These are phyloP conservation scores for Clonostachys sp. DNA, from an alignment of 2,329 filamentous ascomycete genomes.

Conservation along the genomic window DNA sequence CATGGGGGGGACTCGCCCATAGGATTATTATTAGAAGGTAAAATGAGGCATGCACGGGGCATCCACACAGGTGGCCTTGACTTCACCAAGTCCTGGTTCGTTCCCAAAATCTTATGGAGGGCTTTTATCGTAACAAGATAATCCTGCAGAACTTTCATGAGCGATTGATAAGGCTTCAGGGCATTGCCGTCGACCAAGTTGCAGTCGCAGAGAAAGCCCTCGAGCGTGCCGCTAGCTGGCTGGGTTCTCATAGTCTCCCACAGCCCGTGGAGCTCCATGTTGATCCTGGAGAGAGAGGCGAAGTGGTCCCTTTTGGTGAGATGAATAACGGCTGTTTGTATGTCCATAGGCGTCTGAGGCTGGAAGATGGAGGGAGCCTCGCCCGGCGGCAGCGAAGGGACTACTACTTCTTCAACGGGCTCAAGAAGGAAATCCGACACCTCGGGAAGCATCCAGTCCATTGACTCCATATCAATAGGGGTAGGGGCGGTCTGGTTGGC, in stretches of 20 bases:
- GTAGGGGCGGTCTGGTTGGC: background rate
- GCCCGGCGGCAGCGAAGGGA: background rate
- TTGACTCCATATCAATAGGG: background rate
- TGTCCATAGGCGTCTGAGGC: background rate
- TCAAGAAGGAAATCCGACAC: background rate
- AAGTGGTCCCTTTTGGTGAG: background rate
- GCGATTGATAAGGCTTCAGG: background rate
- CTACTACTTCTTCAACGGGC: background rate
- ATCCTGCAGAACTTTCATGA: background rate
- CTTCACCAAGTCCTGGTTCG: background rate
- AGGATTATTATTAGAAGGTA: too few relatives aligned
- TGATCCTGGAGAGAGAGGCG: background rate
- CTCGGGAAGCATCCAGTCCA: background rate
- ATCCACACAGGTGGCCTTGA: background rate
- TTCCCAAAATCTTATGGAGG: background rate
- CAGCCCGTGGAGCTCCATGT: background rate
- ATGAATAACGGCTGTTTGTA: background rate
- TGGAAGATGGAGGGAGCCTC: background rate
- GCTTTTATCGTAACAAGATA: background rate
- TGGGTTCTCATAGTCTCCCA: background rate
- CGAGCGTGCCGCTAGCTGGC: background rate
- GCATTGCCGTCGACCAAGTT: background rate
- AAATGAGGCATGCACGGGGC: too few relatives aligned
- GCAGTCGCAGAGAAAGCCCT: background rate
- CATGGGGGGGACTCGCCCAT: too few relatives aligned